Evolutionary conservation across 1,284 basidiomycete genomes (phyloP).

Genomic region (Rhodofomes roseus): DNA sequence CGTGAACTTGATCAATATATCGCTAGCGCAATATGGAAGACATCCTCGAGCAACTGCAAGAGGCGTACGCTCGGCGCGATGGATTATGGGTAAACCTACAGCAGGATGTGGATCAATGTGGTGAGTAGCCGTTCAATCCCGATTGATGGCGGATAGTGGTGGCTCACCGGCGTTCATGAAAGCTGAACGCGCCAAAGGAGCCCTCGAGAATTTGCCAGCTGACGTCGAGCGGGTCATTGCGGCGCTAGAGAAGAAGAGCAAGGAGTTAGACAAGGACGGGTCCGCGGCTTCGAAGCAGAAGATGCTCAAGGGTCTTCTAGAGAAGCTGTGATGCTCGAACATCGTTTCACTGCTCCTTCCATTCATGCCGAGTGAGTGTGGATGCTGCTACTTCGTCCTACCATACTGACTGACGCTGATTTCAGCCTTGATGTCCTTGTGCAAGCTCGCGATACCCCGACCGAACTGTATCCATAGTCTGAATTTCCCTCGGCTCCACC

Average conservation of each 20-base stretch:
- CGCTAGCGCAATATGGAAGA: slow-evolving; percentile 25
- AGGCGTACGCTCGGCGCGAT: slow-evolving; percentile 42
- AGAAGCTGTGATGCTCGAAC: slow-evolving; percentile 15
- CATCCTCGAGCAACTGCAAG: slow-evolving; percentile 39
- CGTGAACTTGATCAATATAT: not conserved
- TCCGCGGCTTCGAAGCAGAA: slow-evolving; percentile 33
- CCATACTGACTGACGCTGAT: no score
- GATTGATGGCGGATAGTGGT: not conserved
- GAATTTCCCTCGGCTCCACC: not conserved
- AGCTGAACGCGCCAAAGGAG: slow-evolving; percentile 35
- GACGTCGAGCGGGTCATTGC: slow-evolving; percentile 40
- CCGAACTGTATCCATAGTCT: not conserved
- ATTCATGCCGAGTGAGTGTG: not conserved
- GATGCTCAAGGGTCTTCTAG: slow-evolving; percentile 29
- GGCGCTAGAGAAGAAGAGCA: slow-evolving; percentile 41
- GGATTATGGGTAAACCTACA: slow-evolving; percentile 44
- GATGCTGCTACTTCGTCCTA: no score
- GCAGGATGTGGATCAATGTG: slow-evolving; percentile 38
- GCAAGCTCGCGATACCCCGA: not conserved
- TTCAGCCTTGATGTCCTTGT: not conserved
- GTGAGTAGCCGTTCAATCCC: slow-evolving; percentile 28
- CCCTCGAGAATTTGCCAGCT: slow-evolving; percentile 37
- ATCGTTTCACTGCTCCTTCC: not conserved
- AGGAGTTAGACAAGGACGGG: slow-evolving; percentile 38
- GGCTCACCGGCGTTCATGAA: not conserved